Percentiles rank a stretch among this genome's conserved stretches.
Conservation (phyloP, 148 eudicot species). For the Nepenthes gracilis region DNA sequence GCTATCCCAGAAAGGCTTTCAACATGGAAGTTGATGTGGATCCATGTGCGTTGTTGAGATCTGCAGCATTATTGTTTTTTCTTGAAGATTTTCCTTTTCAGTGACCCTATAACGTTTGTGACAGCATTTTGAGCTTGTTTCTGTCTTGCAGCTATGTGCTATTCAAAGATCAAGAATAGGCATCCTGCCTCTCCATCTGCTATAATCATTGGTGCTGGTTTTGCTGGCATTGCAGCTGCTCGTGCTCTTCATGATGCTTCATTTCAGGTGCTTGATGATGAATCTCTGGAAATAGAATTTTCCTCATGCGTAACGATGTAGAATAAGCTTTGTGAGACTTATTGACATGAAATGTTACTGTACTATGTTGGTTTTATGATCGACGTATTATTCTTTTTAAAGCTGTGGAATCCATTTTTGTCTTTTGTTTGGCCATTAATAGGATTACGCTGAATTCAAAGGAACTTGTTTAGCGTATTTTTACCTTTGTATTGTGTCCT, state of each 20-base stretch:
- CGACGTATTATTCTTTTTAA: too few relatives aligned
- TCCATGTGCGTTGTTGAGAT: too few relatives aligned
- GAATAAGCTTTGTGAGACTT: background rate
- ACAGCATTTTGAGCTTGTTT: background rate
- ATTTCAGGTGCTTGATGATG: slow-evolving; percentile 48
- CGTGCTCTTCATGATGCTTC: slow-evolving; percentile 89
- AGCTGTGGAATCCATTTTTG: too few relatives aligned
- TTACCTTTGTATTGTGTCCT: background rate
- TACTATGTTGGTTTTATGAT: too few relatives aligned
- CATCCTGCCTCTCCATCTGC: slow-evolving; percentile 59
- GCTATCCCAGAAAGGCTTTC: too few relatives aligned
- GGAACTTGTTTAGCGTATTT: background rate
- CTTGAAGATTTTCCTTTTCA: too few relatives aligned
- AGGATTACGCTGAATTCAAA: too few relatives aligned
- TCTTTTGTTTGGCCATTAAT: too few relatives aligned
- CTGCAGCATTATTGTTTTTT: too few relatives aligned
- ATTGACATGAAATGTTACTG: background rate
- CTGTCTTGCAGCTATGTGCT: slow-evolving; percentile 42
- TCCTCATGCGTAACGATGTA: background rate
- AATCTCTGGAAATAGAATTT: background rate
- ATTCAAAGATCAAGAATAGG: slow-evolving; percentile 38
- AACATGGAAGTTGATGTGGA: too few relatives aligned
- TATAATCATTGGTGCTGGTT: slow-evolving; percentile 79
- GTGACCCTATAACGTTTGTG: too few relatives aligned
- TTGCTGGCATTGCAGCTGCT: slow-evolving; percentile 94